phyloP scores from a whole-genome alignment of 177 flowering plant species.

The Vitis hybrid region DNA sequence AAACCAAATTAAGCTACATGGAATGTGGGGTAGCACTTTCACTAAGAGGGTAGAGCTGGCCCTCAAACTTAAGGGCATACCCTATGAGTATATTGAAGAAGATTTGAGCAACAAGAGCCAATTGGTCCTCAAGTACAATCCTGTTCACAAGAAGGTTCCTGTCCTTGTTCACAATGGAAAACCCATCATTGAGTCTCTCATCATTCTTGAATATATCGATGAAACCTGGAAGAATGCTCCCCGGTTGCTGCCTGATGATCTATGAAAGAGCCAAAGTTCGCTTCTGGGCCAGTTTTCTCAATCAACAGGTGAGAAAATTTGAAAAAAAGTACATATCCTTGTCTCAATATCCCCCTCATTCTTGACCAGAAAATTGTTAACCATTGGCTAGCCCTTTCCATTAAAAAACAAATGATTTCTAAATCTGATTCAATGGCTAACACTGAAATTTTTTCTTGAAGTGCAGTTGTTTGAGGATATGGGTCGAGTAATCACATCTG shows the following conservation, averaged over 20 bases:
- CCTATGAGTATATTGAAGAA: slow-evolving; percentile 41
- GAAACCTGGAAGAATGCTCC: slow-evolving; percentile 35
- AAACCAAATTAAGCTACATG: slow-evolving; percentile 29
- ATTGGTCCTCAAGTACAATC: slow-evolving; percentile 16
- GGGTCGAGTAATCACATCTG: neutral
- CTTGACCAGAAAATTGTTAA: too few species aligned
- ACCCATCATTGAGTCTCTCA: slow-evolving; percentile 35
- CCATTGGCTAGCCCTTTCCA: too few species aligned
- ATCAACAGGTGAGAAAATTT: too few species aligned
- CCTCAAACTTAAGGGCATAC: slow-evolving; percentile 39
- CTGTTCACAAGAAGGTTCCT: slow-evolving; percentile 26
- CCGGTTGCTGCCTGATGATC: slow-evolving; percentile 33
- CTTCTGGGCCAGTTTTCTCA: slow-evolving; percentile 2
- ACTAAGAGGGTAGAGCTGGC: slow-evolving; percentile 36
- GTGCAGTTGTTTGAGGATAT: slow-evolving; percentile 22
- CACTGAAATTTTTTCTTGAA: too few species aligned
- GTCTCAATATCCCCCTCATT: too few species aligned
- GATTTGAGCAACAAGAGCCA: slow-evolving; percentile 40
- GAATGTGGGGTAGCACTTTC: slow-evolving; percentile 32
- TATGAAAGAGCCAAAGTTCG: slow-evolving; percentile 38
- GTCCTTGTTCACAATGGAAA: slow-evolving; percentile 38
- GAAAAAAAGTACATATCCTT: too few species aligned
- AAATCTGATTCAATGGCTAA: neutral
- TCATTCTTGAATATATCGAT: slow-evolving; percentile 45
- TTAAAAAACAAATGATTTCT: too few species aligned